Evolutionary conservation across 2,329 filamentous ascomycete genomes (phyloP).

Genomic region (Tothia fuscella): DNA sequence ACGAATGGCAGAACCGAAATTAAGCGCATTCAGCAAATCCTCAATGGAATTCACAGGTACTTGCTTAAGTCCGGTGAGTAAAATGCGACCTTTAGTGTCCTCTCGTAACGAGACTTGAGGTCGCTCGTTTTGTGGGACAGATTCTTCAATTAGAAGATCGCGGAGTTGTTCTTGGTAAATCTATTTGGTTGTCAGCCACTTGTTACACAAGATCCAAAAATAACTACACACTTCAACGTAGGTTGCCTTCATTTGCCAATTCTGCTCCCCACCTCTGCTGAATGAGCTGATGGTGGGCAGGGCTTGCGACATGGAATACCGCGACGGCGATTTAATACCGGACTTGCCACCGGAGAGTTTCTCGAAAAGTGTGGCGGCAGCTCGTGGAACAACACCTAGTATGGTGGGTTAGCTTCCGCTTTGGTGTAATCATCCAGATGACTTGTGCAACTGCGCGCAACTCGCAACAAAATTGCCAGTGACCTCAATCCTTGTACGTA

Average conservation of each 20-base stretch:
- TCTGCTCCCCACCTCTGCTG: constrained; percentile 49
- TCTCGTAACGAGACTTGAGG: constrained; percentile 81
- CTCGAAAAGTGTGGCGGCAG: constrained; percentile 77
- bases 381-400: constrained; percentile 85
- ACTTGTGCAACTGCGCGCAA: no score
- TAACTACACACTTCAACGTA: constrained; percentile 55
- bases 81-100: constrained; percentile 85
- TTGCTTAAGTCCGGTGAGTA: constrained; percentile 81
- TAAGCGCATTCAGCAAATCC: constrained; percentile 77
- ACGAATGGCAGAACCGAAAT: constrained; percentile 85
- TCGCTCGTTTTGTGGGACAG: constrained; percentile 57
- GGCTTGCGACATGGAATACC: constrained; percentile 53
- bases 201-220: not conserved
- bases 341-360: constrained; percentile 69
- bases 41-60: constrained; percentile 84
- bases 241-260: constrained; percentile 85
- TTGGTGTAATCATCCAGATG: no score
- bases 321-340: constrained; percentile 65
- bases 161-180: constrained; percentile 97
- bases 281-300: not conserved
- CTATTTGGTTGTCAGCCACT: constrained; percentile 30
- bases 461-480: not conserved
- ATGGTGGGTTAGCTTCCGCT: constrained; percentile 1
- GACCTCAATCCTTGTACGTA: constrained; percentile 36
- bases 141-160: constrained; percentile 74